Evolutionary conservation across 2,329 filamentous ascomycete species (phyloP), one percentile per base, ranked within the genome.

Genomic region (Colletotrichum chrysophilum): DNA sequence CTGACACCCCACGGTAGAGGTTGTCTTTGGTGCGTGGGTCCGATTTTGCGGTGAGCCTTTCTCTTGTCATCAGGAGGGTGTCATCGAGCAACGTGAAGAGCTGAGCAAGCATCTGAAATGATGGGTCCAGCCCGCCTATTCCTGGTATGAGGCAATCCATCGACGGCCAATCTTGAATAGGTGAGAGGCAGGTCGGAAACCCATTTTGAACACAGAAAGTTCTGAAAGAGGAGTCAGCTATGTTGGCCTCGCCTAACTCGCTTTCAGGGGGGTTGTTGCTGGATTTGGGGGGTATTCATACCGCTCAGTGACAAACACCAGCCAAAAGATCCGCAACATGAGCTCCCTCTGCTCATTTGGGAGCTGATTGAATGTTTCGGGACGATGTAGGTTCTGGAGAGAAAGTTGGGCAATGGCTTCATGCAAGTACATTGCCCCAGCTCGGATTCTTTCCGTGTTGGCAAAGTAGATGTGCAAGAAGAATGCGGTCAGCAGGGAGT

Each of bases 381-480:
- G 43, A 52, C 43, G 43, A 13, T 52, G 43, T 13, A 52, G 43
- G 43, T 21, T 52, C n/a, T 52, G 43, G 0, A 52, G 6, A 52
- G 43, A 52, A 21, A 60, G 56, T n/a, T 60, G 56, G 5, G 56
- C 56, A 28, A 60, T 60, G 7, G 56, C 56, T 32, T 60, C 56
- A 32, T 60, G 56, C 56, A 60, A 32, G 16, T 60, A 60, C 24
- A 60, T 32, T 3, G 56, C 56, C 26, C 56, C 56, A 32, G 56
- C 26, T 28, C 79, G 74, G n/a, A 81, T 32, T 32, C 81, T 82
- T n/a, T 78, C 74, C 10, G 80, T 78, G 10, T 82, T 82, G 36
- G 80, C 78, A 36, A 79, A 81, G 58, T 82, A 82, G 21, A 82
- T 74, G 56, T 82, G 80, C 2, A 82, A 70, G 52, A 82, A 81